Conservation (phyloP, 1,284 basidiomycete species). For the Pascua guehoae region DNA sequence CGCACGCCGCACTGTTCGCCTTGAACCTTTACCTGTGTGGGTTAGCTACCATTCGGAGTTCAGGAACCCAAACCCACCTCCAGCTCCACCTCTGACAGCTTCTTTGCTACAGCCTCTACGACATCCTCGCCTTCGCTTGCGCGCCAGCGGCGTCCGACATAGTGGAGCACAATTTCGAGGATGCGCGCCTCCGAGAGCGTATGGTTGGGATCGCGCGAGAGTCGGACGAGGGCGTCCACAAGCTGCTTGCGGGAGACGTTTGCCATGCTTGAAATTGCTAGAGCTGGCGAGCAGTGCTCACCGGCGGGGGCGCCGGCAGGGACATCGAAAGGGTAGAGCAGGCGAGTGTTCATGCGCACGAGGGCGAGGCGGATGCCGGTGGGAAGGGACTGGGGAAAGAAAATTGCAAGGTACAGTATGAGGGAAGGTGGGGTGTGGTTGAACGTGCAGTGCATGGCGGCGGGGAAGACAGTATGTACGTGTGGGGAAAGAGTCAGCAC, state of each 20-base stretch:
- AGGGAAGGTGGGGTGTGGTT: neutral
- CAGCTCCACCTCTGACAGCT: slow-evolving; percentile 42
- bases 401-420: neutral
- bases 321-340: slow-evolving; percentile 27
- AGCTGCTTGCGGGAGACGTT: slow-evolving; percentile 25
- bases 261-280: slow-evolving; percentile 4
- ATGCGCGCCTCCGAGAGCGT: neutral
- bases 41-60: neutral
- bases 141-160: slow-evolving; percentile 31
- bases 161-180: slow-evolving; percentile 33
- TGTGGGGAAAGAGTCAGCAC: neutral
- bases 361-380: slow-evolving; percentile 8
- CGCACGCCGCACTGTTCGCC: slow-evolving; percentile 9
- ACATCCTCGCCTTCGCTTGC: slow-evolving; percentile 9
- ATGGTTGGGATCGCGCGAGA: slow-evolving; percentile 3
- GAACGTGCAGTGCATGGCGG: neutral
- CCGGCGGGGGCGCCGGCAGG: slow-evolving; percentile 6
- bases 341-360: slow-evolving; percentile 4
- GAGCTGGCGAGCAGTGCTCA: neutral
- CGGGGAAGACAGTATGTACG: neutral
- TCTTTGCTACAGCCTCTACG: slow-evolving; percentile 28
- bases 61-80: slow-evolving; percentile 29
- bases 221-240: slow-evolving; percentile 25
- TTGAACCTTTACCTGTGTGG: slow-evolving; percentile 21
- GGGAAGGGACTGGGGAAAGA: slow-evolving; percentile 3